Percentiles rank a stretch among this genome's conserved stretches.
Evolutionary conservation across 2,329 filamentous ascomycete genomes (phyloP).

Genomic region (Ascochyta clinopodiicola): DNA sequence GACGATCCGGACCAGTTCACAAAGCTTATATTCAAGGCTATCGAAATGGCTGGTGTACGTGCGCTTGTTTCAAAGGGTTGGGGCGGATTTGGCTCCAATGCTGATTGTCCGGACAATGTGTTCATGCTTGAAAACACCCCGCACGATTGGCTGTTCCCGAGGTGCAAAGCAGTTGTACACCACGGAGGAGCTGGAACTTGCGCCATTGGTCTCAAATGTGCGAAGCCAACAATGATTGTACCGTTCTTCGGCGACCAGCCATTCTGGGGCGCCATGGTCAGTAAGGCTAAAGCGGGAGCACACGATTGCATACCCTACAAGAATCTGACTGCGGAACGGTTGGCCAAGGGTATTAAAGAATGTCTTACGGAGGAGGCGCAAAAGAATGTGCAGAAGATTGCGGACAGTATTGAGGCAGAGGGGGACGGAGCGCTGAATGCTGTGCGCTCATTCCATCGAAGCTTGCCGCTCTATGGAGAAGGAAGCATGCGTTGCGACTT

Average conservation of each 20-base stretch:
- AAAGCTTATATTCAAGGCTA: conserved; percentile 73
- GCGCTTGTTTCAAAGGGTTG: conserved; percentile 78
- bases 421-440: conserved; percentile 74
- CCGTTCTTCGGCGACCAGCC: conserved; percentile 82
- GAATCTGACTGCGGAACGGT: conserved; percentile 65
- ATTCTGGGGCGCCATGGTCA: conserved; percentile 78
- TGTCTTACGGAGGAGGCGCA: conserved; percentile 68
- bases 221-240: conserved; percentile 75
- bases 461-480: conserved; percentile 57
- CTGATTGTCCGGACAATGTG: conserved; percentile 61
- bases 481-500: conserved; percentile 69
- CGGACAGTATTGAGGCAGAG: conserved; percentile 65
- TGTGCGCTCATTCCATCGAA: conserved; percentile 69
- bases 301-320: conserved; percentile 71
- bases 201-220: conserved; percentile 74
- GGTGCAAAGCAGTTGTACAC: conserved; percentile 70
- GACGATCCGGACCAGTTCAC: conserved; percentile 74
- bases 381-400: conserved; percentile 64
- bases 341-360: conserved; percentile 74
- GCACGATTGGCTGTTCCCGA: conserved; percentile 78
- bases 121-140: conserved; percentile 77
- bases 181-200: conserved; percentile 82
- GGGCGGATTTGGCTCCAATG: conserved; percentile 70
- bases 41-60: conserved; percentile 69
- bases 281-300: conserved; percentile 68